Evolutionary conservation across 2,329 filamentous ascomycete species (phyloP).

Genomic region (Penicillium sp.): DNA sequence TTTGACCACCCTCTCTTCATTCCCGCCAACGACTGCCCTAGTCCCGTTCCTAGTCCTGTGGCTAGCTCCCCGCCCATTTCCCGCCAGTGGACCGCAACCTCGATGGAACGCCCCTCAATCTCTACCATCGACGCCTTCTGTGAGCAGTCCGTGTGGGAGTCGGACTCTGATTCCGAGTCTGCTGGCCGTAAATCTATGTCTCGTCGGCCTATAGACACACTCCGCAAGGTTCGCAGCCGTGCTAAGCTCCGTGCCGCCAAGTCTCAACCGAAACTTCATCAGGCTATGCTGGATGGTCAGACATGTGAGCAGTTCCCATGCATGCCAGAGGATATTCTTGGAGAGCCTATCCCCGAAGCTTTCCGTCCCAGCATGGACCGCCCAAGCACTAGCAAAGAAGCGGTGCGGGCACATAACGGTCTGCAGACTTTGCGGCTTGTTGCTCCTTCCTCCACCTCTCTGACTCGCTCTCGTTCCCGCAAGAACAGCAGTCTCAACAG

Average conservation of each 20-base stretch:
- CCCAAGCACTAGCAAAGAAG: constrained; percentile 25
- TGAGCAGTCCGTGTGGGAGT: constrained; percentile 43
- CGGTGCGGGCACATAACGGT: constrained; percentile 18
- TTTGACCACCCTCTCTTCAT: constrained; percentile 43
- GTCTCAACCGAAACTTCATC: constrained; percentile 35
- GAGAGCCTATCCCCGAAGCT: constrained; percentile 12
- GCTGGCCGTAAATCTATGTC: constrained; percentile 35
- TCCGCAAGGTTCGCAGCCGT: constrained; percentile 41
- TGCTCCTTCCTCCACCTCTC: constrained; percentile 36
- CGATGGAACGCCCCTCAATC: constrained; percentile 33
- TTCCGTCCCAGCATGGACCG: constrained; percentile 21
- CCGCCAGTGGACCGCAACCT: constrained; percentile 27
- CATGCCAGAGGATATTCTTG: constrained; percentile 25
- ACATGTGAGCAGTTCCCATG: constrained; percentile 29
- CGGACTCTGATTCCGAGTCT: constrained; percentile 39
- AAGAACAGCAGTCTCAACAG: constrained; percentile 24
- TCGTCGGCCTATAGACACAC: constrained; percentile 37
- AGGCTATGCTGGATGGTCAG: constrained; percentile 21
- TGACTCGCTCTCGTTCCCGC: constrained; percentile 25
- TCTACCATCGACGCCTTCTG: constrained; percentile 33
- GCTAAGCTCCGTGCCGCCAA: constrained; percentile 40
- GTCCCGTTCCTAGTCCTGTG: constrained; percentile 35
- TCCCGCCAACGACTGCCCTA: constrained; percentile 37
- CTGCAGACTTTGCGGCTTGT: constrained; percentile 37
- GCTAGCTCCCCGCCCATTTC: constrained; percentile 32